phyloP scores from a whole-genome alignment of 805 yeast genomes.

The Candida awuae region DNA sequence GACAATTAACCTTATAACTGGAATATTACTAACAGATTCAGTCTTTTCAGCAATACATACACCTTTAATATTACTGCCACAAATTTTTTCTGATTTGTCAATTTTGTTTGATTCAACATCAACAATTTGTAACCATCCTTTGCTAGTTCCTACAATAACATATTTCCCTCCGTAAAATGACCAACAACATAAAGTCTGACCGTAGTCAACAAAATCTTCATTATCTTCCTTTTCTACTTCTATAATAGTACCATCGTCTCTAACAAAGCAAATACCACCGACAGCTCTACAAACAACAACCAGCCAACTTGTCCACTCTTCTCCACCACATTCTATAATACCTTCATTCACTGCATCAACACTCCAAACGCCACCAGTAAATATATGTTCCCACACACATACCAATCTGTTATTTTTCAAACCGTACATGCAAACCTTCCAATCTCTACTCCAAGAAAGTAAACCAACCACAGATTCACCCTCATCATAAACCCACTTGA shows the following conservation, averaged over 20 bases:
- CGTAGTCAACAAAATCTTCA: slow-evolving; percentile 10
- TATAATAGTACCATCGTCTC: not conserved
- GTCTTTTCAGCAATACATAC: slow-evolving; percentile 45
- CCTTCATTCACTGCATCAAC: slow-evolving; percentile 2
- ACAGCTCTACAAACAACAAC: slow-evolving; percentile 6
- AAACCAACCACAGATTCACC: slow-evolving; percentile 33
- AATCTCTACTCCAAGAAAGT: slow-evolving; percentile 69
- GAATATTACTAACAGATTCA: slow-evolving; percentile 4
- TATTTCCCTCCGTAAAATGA: slow-evolving; percentile 37
- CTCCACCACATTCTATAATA: not conserved
- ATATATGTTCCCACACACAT: slow-evolving; percentile 5
- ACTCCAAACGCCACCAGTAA: slow-evolving; percentile 12
- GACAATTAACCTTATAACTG: slow-evolving; percentile 53
- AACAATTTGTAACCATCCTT: slow-evolving; percentile 64
- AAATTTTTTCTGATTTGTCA: slow-evolving; percentile 40
- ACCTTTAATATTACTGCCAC: slow-evolving; percentile 65
- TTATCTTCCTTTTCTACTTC: not conserved
- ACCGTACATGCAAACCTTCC: slow-evolving; percentile 81
- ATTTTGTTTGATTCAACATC: slow-evolving; percentile 24
- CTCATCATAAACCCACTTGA: slow-evolving; percentile 44
- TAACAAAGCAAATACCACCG: slow-evolving; percentile 5
- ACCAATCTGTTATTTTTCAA: slow-evolving; percentile 35
- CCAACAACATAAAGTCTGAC: slow-evolving; percentile 8
- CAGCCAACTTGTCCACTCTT: slow-evolving; percentile 3
- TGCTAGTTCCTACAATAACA: slow-evolving; percentile 68